Evolutionary conservation across 177 flowering plant species (phyloP).

Genomic region (Tripterygium wilfordii): DNA sequence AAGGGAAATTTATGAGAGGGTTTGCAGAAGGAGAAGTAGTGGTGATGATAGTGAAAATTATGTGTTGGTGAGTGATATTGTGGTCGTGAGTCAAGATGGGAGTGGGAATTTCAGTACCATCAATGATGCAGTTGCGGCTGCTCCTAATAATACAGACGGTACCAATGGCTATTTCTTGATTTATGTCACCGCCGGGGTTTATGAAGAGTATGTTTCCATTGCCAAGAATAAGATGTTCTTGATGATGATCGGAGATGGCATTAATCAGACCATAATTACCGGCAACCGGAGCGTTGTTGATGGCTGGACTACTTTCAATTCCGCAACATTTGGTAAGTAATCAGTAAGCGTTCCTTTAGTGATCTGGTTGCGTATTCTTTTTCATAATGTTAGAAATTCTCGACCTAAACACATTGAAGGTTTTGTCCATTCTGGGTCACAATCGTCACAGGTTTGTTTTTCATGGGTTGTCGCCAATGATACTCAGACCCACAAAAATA

Average conservation of each 20-base stretch:
- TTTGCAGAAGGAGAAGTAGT: constrained; percentile 33
- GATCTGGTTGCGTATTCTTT: too few relatives aligned
- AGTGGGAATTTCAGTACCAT: constrained; percentile 59
- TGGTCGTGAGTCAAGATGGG: constrained; percentile 52
- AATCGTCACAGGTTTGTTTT: too few relatives aligned
- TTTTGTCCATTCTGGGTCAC: too few relatives aligned
- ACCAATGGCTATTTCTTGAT: constrained; percentile 58
- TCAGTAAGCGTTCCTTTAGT: too few relatives aligned
- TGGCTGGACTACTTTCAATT: constrained; percentile 71
- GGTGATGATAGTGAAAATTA: constrained; percentile 18
- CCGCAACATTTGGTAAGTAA: constrained; percentile 69
- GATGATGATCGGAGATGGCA: constrained; percentile 80
- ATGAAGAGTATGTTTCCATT: constrained; percentile 62
- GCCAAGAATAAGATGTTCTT: constrained; percentile 51
- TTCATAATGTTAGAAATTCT: too few relatives aligned
- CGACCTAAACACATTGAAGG: too few relatives aligned
- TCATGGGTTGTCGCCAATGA: too few relatives aligned
- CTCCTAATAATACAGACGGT: constrained; percentile 53
- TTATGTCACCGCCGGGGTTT: constrained; percentile 54
- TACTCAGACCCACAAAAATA: too few relatives aligned
- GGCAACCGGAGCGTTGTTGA: constrained; percentile 64
- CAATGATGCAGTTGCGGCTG: constrained; percentile 52
- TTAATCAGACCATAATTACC: constrained; percentile 66
- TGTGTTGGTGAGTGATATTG: constrained; percentile 37
- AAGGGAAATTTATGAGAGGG: constrained; percentile 27